Evolutionary conservation across 202 grass and related monocot species (phyloP), one percentile per base, ranked within the genome.

Genomic region (Digitaria exilis): DNA sequence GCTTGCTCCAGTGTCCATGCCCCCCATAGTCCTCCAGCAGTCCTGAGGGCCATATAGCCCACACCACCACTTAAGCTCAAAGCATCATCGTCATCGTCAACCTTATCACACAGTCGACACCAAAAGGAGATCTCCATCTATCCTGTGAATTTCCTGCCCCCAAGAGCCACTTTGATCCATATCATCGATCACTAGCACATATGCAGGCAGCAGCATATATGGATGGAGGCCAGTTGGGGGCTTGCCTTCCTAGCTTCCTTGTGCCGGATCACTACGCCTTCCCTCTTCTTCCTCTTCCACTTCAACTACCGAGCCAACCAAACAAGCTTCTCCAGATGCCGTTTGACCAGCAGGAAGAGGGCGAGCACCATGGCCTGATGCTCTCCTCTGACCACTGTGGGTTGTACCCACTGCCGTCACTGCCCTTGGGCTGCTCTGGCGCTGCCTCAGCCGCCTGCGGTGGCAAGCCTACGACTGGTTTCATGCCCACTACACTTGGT

Each of bases 171-270:
- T 78, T 79, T 50, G 67, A 80, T 87, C 26, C 2, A 37, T 75
- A 37, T 75, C 60, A 73, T 34, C 9, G 3, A 41, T 75, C 52
- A 71, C 71, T 69, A 74, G 41, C 54, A 17, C 71, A 61, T 71
- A 87, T 83, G 88, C 79, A 86, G 81, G 80, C n/a, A n/a, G n/a
- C n/a, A n/a, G n/a, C 69, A 83, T 86, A 77, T 70, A 90, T 89
- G 88, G 88, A 86, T 30, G 84, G 88, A 82, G 56, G 42, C 32
- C 84, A 90, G 19, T n/a, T 86, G 79, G 66, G 79, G 16, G 73
- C 75, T 70, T 87, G 75, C 73, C 75, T 80, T 84, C 88, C 88
- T 30, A 32, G 73, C 34, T 54, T 87, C 35, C 50, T 41, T 56
- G 61, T 90, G 75, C 69, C 80, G 44, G 80, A 90, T 90, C 80